These are phyloP conservation scores for Sugiyamaella qingdaonensis DNA, from an alignment of 805 yeast genomes.

Conservation along the genomic window DNA sequence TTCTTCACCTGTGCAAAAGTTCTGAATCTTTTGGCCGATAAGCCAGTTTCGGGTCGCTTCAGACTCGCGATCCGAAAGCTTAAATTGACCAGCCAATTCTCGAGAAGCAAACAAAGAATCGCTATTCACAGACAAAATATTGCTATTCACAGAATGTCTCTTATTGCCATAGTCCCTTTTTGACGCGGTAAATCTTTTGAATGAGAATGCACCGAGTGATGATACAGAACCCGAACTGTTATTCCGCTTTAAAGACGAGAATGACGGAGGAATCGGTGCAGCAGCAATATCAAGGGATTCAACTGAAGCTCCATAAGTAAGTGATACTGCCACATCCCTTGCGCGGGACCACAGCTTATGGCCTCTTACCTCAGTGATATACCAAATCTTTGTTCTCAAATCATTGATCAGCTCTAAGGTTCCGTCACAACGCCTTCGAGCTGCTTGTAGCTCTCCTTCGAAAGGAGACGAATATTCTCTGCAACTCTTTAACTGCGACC, in stretches of 20 bases:
- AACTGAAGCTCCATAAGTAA: conserved; percentile 13
- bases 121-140: conserved; percentile 2
- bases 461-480: conserved; percentile 14
- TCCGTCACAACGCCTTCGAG: conserved; percentile 11
- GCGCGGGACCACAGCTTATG: conserved; percentile 25
- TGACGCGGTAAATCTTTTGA: conserved; percentile 20
- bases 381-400: conserved; percentile 27
- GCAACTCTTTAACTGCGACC: conserved; percentile 11
- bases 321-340: conserved; percentile 23
- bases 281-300: conserved; percentile 1
- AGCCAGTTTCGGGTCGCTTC: conserved; percentile 30
- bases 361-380: conserved; percentile 23
- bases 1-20: conserved; percentile 34
- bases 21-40: conserved; percentile 30
- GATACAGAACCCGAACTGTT: conserved; percentile 22
- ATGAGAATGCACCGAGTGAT: conserved; percentile 22
- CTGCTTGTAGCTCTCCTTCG: conserved; percentile 11
- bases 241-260: conserved; percentile 19
- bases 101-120: conserved; percentile 31
- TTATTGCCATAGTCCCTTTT: conserved; percentile 22
- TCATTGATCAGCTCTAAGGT: conserved; percentile 13
- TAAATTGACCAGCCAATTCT: conserved; percentile 27
- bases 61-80: conserved; percentile 34
- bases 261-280: conserved; percentile 8
- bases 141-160: conserved; percentile 27